Evolutionary conservation across 805 yeast genomes (phyloP).

Genomic region (Brettanomyces nanus): DNA sequence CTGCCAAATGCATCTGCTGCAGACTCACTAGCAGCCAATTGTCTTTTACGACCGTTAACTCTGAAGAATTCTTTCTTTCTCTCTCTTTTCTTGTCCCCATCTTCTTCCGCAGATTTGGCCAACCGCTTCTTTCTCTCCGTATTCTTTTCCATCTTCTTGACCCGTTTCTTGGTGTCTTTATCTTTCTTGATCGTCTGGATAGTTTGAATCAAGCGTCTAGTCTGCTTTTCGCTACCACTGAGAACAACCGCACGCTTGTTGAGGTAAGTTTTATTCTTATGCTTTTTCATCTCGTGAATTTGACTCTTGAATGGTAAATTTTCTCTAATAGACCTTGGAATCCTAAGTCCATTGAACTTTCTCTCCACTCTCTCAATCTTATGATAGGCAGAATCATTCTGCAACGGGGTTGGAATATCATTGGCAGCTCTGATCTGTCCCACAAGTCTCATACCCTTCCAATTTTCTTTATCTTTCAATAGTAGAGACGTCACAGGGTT

Average conservation of each 20-base stretch:
- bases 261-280: conserved; percentile 72
- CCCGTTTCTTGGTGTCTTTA: conserved; percentile 69
- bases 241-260: conserved; percentile 88
- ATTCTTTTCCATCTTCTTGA: conserved; percentile 69
- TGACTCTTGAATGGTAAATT: conserved; percentile 90
- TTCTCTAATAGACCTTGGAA: conserved; percentile 70
- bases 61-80: conserved; percentile 83
- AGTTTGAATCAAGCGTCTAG: conserved; percentile 81
- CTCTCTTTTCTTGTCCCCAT: conserved; percentile 68
- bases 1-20: conserved; percentile 3
- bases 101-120: conserved; percentile 65
- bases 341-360: conserved; percentile 78
- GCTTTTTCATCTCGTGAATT: conserved; percentile 81
- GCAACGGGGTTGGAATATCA: conserved; percentile 49
- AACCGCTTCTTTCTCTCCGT: conserved; percentile 65
- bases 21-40: conserved; percentile 6
- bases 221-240: conserved; percentile 89
- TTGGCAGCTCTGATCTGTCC: conserved; percentile 84
- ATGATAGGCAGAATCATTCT: conserved; percentile 41
- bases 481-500: conserved; percentile 93
- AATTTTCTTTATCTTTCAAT: conserved; percentile 65
- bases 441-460: conserved; percentile 96
- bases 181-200: conserved; percentile 78
- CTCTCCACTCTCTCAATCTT: conserved; percentile 82
- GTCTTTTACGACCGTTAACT: conserved; percentile 27